phyloP scores from a whole-genome alignment of 208 protist genomes.

The Trypanosoma boissoni region DNA sequence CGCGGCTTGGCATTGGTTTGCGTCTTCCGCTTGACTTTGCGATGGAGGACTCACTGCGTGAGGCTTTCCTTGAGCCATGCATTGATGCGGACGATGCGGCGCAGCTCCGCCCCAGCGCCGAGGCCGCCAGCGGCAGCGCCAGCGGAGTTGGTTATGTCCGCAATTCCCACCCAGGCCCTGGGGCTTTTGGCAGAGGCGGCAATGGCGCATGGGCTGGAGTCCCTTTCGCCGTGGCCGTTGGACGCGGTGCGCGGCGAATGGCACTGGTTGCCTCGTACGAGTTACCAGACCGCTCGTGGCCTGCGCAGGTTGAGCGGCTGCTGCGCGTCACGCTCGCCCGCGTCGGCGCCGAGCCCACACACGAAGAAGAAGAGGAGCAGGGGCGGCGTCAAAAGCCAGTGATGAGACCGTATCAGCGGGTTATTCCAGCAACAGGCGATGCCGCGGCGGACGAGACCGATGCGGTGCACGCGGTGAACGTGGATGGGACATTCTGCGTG shows the following conservation, averaged over 20 bases:
- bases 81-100: constrained; percentile 21
- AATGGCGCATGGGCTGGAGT: neutral
- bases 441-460: constrained; percentile 40
- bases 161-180: too few species aligned
- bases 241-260: constrained; percentile 45
- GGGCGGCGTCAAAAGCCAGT: constrained; percentile 15
- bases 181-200: too few species aligned
- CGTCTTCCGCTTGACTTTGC: constrained; percentile 75
- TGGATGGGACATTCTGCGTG: constrained; percentile 47
- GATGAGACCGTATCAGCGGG: constrained; percentile 53
- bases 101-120: constrained; percentile 17
- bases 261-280: constrained; percentile 64
- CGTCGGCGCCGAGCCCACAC: too few species aligned
- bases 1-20: constrained; percentile 75
- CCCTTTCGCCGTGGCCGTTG: constrained; percentile 45
- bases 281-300: constrained; percentile 16
- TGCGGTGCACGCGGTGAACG: constrained; percentile 25
- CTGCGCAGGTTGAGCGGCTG: constrained; percentile 12
- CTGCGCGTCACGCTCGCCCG: constrained; percentile 14
- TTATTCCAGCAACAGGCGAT: constrained; percentile 32
- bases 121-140: constrained; percentile 1
- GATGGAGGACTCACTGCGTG: constrained; percentile 40
- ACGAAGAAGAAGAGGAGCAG: constrained; percentile 2
- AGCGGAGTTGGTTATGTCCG: too few species aligned
- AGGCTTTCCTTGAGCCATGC: too few species aligned